Evolutionary conservation across 129 eudicot genomes (phyloP).

Genomic region (Deinandra increscens): DNA sequence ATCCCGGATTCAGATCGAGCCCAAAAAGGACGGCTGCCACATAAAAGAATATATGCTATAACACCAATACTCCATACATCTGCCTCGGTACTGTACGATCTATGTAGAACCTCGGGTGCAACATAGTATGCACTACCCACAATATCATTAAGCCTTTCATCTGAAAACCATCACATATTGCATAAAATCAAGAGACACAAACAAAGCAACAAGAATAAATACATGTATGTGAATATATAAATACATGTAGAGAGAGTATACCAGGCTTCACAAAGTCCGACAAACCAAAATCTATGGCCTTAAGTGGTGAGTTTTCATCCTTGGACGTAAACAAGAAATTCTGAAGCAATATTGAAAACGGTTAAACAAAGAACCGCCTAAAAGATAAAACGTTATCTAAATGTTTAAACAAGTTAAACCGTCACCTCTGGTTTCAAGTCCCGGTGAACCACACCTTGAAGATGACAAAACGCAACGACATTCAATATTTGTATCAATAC

Average conservation of each 20-base stretch:
- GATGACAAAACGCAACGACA: slow-evolving; percentile 91
- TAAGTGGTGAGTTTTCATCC: slow-evolving; percentile 74
- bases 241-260: slow-evolving; percentile 13
- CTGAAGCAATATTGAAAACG: slow-evolving; percentile 44
- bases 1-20: slow-evolving; percentile 97
- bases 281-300: slow-evolving; percentile 94
- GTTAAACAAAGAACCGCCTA: neutral
- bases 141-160: slow-evolving; percentile 89
- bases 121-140: slow-evolving; percentile 97
- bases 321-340: slow-evolving; percentile 84
- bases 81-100: slow-evolving; percentile 90
- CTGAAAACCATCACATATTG: slow-evolving; percentile 48
- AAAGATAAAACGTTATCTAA: neutral
- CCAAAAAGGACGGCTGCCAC: slow-evolving; percentile 98
- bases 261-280: slow-evolving; percentile 96
- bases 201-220: neutral
- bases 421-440: slow-evolving; percentile 94
- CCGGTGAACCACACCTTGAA: slow-evolving; percentile 98
- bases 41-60: slow-evolving; percentile 76
- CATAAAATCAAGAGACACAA: slow-evolving; percentile 7
- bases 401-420: neutral
- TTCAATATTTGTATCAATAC: slow-evolving; percentile 77
- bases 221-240: neutral
- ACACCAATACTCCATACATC: slow-evolving; percentile 98
- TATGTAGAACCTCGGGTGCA: slow-evolving; percentile 96